Base-by-base conservation (phyloP, 805 yeast genomes). In the Wickerhamomyces ciferrii region DNA sequence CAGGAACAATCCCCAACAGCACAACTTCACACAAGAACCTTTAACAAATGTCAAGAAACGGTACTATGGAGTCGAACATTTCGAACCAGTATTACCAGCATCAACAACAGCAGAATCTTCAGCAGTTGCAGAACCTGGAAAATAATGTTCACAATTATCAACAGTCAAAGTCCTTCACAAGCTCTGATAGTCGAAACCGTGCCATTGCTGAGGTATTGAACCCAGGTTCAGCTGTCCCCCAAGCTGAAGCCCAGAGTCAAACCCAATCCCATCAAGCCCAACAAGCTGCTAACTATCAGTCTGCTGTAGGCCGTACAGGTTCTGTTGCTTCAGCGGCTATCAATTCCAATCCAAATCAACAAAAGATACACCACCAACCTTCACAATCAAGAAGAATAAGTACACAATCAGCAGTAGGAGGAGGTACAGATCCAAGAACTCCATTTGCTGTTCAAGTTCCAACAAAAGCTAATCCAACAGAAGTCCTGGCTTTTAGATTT, bases 401-500 rank as follows among this genome's bases (percentile, higher is more conserved):
- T 34, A 46, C 51, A 36, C 41, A 47, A 18, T 24, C 27, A 11
- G 10, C 32, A 43, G 44, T 40, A 43, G 42, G 15, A 31, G 37
- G 27, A 42, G 46, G 36, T 39, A 42, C 35, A 37, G 79, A 76
- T 50, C 75, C 77, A 13, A 58, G 76, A 11, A 76, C 76, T 43
- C 83, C 84, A 1, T 60, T 77, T 24, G 58, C 64, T 1, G 66
- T 76, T 9, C 61, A 69, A 31, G 68, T 84, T 36, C 90, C 90
- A 6, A 72, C 78, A 8, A 65, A 68, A 39, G 79, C 85, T 3
- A 80, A 80, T 54, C 98, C 98, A 11, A 90, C 97, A 1, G 97
- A 91, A 48, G 78, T 87, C 7, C 70, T 92, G 49, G 94, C 96
- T 2, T 75, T 79, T 25, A 72, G 98, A 51, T 91, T 92, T 63